phyloP scores from a whole-genome alignment of 1,284 basidiomycete species.

The Tylopilus sp. region DNA sequence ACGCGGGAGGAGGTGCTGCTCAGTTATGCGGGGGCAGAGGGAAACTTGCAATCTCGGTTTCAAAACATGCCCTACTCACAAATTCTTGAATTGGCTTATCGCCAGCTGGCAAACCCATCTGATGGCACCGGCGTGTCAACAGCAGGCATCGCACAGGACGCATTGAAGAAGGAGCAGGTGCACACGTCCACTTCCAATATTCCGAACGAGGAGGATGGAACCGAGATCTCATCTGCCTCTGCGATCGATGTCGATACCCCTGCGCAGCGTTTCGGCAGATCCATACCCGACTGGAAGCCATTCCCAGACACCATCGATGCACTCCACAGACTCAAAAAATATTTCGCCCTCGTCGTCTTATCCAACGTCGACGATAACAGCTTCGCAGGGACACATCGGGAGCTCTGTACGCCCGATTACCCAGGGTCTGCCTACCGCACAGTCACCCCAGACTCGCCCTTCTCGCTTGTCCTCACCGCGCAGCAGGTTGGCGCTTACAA shows the following conservation, averaged over 20 bases:
- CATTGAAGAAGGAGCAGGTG: conserved; percentile 1
- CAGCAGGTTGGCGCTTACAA: conserved; percentile 70
- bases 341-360: conserved; percentile 75
- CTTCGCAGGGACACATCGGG: conserved; percentile 68
- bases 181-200: conserved; percentile 16
- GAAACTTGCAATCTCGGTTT: conserved; percentile 65
- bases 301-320: conserved; percentile 76
- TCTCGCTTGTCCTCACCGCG: conserved; percentile 73
- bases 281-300: conserved; percentile 69
- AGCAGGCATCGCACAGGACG: background rate
- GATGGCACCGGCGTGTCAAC: conserved; percentile 6
- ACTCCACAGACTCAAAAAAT: conserved; percentile 65
- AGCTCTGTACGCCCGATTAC: conserved; percentile 56
- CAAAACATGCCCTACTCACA: conserved; percentile 70
- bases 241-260: conserved; percentile 16
- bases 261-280: conserved; percentile 60
- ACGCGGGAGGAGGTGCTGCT: conserved; percentile 61
- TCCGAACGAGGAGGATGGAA: conserved; percentile 18
- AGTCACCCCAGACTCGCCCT: conserved; percentile 63
- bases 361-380: conserved; percentile 79
- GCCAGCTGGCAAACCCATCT: conserved; percentile 33
- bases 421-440: conserved; percentile 47
- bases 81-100: conserved; percentile 58
- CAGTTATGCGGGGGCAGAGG: conserved; percentile 66
- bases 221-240: conserved; percentile 15